These are phyloP conservation scores for Fusarium pseudoanthophilum DNA, from an alignment of 2,329 filamentous ascomycete genomes.

Conservation along the genomic window DNA sequence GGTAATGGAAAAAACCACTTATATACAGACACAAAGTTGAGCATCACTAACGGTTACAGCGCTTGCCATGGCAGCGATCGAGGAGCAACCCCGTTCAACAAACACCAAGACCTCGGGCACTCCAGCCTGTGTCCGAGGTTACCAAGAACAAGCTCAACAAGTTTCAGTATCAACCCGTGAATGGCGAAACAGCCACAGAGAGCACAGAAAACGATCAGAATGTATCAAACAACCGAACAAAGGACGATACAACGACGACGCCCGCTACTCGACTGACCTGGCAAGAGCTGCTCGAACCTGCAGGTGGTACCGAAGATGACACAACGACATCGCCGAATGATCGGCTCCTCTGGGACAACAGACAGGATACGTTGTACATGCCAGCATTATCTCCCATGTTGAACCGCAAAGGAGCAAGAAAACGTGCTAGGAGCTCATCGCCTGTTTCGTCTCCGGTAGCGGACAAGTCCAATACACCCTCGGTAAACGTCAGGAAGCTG, in stretches of 20 bases:
- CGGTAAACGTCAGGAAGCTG: slow-evolving; percentile 68
- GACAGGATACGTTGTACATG: slow-evolving; percentile 54
- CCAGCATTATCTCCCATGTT: slow-evolving; percentile 60
- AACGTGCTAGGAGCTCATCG: slow-evolving; percentile 79
- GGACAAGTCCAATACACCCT: slow-evolving; percentile 56
- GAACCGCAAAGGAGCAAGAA: slow-evolving; percentile 65
- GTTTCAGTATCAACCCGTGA: slow-evolving; percentile 56
- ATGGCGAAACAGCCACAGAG: slow-evolving; percentile 31
- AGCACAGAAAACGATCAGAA: slow-evolving; percentile 27
- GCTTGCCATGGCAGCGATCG: slow-evolving; percentile 64
- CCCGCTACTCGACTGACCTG: slow-evolving; percentile 65
- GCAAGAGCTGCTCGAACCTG: slow-evolving; percentile 66
- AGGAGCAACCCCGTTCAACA: slow-evolving; percentile 61
- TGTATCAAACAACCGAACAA: slow-evolving; percentile 10
- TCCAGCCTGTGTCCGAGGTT: slow-evolving; percentile 64
- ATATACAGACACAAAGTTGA: background rate
- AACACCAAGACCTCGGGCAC: slow-evolving; percentile 50
- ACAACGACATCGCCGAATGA: slow-evolving; percentile 68
- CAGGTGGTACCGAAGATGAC: slow-evolving; percentile 55
- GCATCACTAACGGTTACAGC: slow-evolving; percentile 46
- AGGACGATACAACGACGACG: slow-evolving; percentile 50
- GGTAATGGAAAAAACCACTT: slow-evolving; percentile 41
- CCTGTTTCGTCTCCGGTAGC: slow-evolving; percentile 73
- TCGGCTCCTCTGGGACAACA: slow-evolving; percentile 69
- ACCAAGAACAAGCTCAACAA: slow-evolving; percentile 72